These are phyloP conservation scores for Linnemannia exigua DNA, from an alignment of 192 early-diverging fungal species.

Conservation along the genomic window DNA sequence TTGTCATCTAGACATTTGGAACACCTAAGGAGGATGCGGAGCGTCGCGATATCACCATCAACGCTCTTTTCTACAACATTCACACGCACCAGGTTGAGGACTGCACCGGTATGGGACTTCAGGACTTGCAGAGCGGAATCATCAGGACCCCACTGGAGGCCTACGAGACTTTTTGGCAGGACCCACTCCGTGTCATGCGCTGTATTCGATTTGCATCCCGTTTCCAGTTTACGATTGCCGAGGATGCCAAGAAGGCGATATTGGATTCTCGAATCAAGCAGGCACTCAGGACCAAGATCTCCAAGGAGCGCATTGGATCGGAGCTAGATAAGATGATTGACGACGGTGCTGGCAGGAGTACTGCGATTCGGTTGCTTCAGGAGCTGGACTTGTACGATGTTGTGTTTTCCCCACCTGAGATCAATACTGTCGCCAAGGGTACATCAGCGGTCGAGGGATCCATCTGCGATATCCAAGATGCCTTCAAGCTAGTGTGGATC, in stretches of 20 bases:
- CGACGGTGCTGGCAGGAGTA: conserved; percentile 33
- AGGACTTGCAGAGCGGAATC: conserved; percentile 77
- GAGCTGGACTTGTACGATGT: conserved; percentile 57
- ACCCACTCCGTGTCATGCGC: conserved; percentile 94
- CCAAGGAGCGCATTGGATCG: conserved; percentile 88
- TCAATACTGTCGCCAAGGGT: conserved; percentile 34
- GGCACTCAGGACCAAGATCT: conserved; percentile 86
- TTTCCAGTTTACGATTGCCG: conserved; percentile 83
- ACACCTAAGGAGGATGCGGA: conserved; percentile 92
- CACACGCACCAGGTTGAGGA: conserved; percentile 88
- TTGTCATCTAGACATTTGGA: conserved; percentile 73
- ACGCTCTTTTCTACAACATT: conserved; percentile 99
- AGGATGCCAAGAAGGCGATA: conserved; percentile 75
- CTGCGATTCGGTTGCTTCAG: conserved; percentile 51
- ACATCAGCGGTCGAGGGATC: conserved; percentile 36
- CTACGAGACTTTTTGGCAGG: conserved; percentile 92
- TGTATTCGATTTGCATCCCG: conserved; percentile 94
- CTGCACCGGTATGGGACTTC: conserved; percentile 81
- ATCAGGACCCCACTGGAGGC: conserved; percentile 93
- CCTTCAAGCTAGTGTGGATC: conserved; percentile 52
- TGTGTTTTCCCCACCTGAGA: conserved; percentile 57
- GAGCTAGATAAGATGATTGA: conserved; percentile 94
- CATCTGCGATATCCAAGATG: conserved; percentile 30
- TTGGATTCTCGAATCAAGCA: conserved; percentile 67
- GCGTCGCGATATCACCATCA: conserved; percentile 97